Percentiles rank a stretch among this genome's conserved stretches.
Evolutionary conservation across 1,284 basidiomycete genomes (phyloP).

Genomic region (Ceratobasidium sp.): DNA sequence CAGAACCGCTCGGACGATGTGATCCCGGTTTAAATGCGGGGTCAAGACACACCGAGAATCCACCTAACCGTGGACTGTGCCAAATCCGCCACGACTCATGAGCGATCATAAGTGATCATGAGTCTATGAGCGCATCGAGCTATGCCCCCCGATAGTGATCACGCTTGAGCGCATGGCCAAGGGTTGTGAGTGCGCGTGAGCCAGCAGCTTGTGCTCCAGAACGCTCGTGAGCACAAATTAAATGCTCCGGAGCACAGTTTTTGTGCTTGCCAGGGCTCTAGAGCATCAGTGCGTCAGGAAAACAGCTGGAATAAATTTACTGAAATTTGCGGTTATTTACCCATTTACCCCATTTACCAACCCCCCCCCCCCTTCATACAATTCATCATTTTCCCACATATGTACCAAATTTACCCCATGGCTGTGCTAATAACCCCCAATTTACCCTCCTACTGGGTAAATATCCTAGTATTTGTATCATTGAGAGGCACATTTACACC

Average conservation of each 20-base stretch:
- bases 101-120: no score
- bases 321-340: conserved; percentile 17
- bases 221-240: no score
- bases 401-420: neutral
- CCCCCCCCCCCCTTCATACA: conserved; percentile 5
- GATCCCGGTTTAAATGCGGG: conserved; percentile 2
- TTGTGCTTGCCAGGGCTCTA: no score
- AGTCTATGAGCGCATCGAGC: no score
- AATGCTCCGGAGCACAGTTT: no score
- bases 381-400: neutral
- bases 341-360: neutral
- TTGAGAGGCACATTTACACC: neutral
- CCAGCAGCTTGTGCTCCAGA: no score
- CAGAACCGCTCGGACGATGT: neutral
- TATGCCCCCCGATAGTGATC: no score
- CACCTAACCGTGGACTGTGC: neutral
- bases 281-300: conserved; percentile 19
- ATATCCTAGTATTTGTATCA: neutral
- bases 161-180: no score
- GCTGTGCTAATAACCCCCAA: neutral
- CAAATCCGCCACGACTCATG: no score
- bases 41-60: neutral
- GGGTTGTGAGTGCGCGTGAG: no score
- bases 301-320: neutral
- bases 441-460: neutral